A percentile compares a stretch with the other conserved stretches of the same genome.
phyloP scores from a whole-genome alignment of 768 basidiomycete genomes.

The Phylloporus scabripes region DNA sequence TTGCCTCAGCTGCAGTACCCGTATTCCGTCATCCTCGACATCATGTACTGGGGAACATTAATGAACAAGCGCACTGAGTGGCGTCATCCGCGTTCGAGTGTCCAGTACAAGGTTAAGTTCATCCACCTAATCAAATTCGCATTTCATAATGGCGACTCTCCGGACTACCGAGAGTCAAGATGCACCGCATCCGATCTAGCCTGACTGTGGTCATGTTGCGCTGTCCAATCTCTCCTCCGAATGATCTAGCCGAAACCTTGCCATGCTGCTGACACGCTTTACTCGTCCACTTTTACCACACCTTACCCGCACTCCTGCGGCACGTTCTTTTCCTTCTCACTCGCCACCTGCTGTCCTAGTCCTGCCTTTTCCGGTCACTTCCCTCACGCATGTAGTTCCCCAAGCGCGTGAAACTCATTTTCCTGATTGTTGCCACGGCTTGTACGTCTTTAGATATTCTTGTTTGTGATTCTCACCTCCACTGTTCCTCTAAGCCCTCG shows the following conservation, averaged over 20 bases:
- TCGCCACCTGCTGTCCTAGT: constrained; percentile 48
- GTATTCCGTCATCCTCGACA: constrained; percentile 24
- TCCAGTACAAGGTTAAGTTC: constrained; percentile 34
- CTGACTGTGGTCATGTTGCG: constrained; percentile 20
- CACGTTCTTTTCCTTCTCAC: constrained; percentile 51
- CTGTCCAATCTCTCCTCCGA: constrained; percentile 45
- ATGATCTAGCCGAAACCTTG: constrained; percentile 37
- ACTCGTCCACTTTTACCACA: constrained; percentile 33
- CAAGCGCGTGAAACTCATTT: constrained; percentile 28
- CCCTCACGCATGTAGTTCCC: constrained; percentile 30
- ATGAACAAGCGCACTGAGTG: constrained; percentile 27
- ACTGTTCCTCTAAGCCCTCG: constrained; percentile 16
- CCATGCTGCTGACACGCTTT: constrained; percentile 64
- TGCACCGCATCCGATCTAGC: constrained; percentile 24
- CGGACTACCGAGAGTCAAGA: constrained; percentile 28
- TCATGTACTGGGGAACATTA: constrained; percentile 31
- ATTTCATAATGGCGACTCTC: constrained; percentile 33
- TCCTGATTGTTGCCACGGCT: constrained; percentile 22
- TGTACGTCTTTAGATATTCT: constrained; percentile 30
- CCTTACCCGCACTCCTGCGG: constrained; percentile 61
- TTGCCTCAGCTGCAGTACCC: constrained; percentile 16
- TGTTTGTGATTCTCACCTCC: constrained; percentile 26
- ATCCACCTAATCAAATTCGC: constrained; percentile 40
- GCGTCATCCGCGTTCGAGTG: constrained; percentile 30
- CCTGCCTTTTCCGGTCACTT: constrained; percentile 54